phyloP scores from a whole-genome alignment of 371 early-diverging fungal genomes.

The Vittaforma corneae region DNA sequence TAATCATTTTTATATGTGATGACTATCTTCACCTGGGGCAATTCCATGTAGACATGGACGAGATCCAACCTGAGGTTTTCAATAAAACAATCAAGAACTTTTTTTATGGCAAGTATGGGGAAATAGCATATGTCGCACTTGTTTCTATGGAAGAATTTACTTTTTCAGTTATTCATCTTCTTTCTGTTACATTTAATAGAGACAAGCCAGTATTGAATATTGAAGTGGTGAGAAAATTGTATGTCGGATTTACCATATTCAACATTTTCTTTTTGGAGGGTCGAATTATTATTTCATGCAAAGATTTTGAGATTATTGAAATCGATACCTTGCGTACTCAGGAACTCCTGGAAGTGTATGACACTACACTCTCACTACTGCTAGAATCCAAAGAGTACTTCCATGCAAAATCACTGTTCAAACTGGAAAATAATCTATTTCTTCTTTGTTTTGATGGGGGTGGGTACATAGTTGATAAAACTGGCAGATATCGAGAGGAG shows the following conservation, averaged over 20 bases:
- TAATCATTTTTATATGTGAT: slow-evolving; percentile 25
- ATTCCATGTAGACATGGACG: slow-evolving; percentile 20
- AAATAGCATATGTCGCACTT: slow-evolving; percentile 26
- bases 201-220: slow-evolving; percentile 19
- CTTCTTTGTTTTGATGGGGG: slow-evolving; percentile 51
- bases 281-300: slow-evolving; percentile 53
- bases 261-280: slow-evolving; percentile 44
- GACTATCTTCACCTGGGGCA: slow-evolving; percentile 15
- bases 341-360: slow-evolving; percentile 52
- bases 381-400: slow-evolving; percentile 16
- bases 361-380: slow-evolving; percentile 37
- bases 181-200: slow-evolving; percentile 11
- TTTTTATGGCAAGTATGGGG: slow-evolving; percentile 32
- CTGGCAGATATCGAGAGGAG: slow-evolving; percentile 39
- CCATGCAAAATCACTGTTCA: slow-evolving; percentile 41
- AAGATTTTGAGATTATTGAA: slow-evolving; percentile 59
- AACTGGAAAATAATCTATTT: slow-evolving; percentile 41
- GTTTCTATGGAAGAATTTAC: slow-evolving; percentile 11
- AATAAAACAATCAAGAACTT: slow-evolving; percentile 27
- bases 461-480: slow-evolving; percentile 52
- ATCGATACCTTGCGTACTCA: slow-evolving; percentile 54
- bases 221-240: slow-evolving; percentile 42
- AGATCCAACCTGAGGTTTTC: slow-evolving; percentile 13
- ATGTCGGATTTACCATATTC: slow-evolving; percentile 51
- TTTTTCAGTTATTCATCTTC: slow-evolving; percentile 35